These are phyloP conservation scores for Lablab purpureus DNA, from an alignment of 306 rosid genomes.

Conservation along the genomic window DNA sequence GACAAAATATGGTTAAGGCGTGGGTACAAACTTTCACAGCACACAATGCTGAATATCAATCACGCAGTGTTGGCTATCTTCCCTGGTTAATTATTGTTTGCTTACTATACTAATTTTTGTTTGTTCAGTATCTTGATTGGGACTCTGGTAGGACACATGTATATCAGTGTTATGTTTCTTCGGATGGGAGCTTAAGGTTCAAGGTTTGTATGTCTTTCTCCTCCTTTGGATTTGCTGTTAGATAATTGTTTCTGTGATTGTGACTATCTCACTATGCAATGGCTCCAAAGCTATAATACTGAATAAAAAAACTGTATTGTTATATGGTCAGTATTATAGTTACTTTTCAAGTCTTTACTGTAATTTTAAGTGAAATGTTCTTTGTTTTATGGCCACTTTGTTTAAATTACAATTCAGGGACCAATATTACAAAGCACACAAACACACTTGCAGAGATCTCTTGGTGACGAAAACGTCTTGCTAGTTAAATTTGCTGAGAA, in stretches of 20 bases:
- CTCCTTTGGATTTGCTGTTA: background rate
- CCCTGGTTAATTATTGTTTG: background rate
- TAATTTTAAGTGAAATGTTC: conserved; percentile 10
- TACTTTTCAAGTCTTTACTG: background rate
- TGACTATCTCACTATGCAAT: background rate
- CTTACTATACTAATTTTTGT: conserved; percentile 20
- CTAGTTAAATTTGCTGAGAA: conserved; percentile 68
- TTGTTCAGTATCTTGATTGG: conserved; percentile 69
- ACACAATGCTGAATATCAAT: background rate
- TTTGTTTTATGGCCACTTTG: conserved; percentile 11
- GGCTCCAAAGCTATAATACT: conserved; percentile 23
- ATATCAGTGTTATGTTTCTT: conserved; percentile 66
- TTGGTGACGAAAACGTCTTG: conserved; percentile 77
- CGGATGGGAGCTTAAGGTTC: conserved; percentile 62
- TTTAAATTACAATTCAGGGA: conserved; percentile 62
- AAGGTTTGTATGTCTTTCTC: conserved; percentile 63
- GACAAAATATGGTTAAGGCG: background rate
- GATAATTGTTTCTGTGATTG: background rate
- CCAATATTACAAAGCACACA: conserved; percentile 55
- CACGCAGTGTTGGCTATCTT: background rate
- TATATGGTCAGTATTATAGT: background rate
- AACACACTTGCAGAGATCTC: conserved; percentile 73
- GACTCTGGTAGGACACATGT: conserved; percentile 59
- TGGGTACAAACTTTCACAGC: background rate
- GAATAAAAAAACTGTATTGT: background rate